phyloP scores from a whole-genome alignment of 2,329 filamentous ascomycete genomes.

The Leptoxyphium fumago region DNA sequence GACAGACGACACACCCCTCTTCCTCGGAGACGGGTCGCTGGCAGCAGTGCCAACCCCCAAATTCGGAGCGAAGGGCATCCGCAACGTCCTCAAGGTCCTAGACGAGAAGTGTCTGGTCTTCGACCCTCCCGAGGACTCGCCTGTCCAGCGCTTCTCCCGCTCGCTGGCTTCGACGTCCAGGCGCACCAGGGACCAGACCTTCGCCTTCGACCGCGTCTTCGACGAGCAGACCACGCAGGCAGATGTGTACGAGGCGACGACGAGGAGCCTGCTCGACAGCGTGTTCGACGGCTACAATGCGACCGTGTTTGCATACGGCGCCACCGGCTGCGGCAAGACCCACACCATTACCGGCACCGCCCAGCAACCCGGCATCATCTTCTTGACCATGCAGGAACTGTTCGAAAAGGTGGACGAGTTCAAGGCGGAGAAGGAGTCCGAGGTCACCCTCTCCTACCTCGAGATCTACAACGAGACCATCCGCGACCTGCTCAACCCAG shows the following conservation, averaged over 20 bases:
- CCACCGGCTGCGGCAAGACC: conserved; percentile 95
- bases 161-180: conserved; percentile 69
- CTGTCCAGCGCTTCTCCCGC: conserved; percentile 73
- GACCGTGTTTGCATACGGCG: conserved; percentile 95
- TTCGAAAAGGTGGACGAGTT: conserved; percentile 91
- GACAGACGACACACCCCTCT: conserved; percentile 72
- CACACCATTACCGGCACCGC: conserved; percentile 86
- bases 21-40: conserved; percentile 91
- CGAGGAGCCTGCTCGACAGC: conserved; percentile 76
- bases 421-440: conserved; percentile 72
- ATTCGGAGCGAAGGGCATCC: conserved; percentile 69
- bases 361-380: conserved; percentile 92
- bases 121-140: conserved; percentile 89
- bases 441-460: conserved; percentile 83
- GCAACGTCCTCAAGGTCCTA: conserved; percentile 87
- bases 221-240: conserved; percentile 86
- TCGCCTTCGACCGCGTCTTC: conserved; percentile 91
- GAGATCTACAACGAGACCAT: conserved; percentile 99
- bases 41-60: conserved; percentile 70
- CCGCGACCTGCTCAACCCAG: conserved; percentile 78
- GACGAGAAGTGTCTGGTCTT: conserved; percentile 94
- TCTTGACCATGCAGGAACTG: conserved; percentile 95
- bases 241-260: conserved; percentile 91
- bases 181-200: conserved; percentile 92
- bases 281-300: conserved; percentile 97